These are phyloP conservation scores for Colletotrichum costaricense DNA, from an alignment of 2,329 filamentous ascomycete species.

Conservation along the genomic window DNA sequence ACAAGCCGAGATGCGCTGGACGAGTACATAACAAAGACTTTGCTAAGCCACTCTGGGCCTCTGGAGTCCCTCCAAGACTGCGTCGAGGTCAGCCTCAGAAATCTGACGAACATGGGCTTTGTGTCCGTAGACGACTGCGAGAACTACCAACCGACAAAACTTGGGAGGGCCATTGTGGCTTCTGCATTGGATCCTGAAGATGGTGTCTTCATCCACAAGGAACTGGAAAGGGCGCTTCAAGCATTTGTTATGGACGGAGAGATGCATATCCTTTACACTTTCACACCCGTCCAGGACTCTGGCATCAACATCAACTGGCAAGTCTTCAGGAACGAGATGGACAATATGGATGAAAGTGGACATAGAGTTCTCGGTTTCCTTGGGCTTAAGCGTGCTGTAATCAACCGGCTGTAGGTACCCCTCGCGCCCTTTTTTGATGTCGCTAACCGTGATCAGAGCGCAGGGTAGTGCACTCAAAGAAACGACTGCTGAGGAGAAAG, in stretches of 20 bases:
- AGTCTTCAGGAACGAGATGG: conserved; percentile 77
- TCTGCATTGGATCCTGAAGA: conserved; percentile 81
- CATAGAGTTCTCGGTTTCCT: conserved; percentile 75
- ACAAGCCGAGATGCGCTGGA: conserved; percentile 72
- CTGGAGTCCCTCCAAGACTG: conserved; percentile 60
- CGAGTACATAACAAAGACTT: conserved; percentile 76
- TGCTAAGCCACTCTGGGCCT: conserved; percentile 70
- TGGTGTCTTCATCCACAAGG: conserved; percentile 77
- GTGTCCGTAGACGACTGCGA: conserved; percentile 61
- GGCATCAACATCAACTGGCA: conserved; percentile 75
- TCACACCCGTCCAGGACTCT: conserved; percentile 74
- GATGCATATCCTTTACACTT: conserved; percentile 82
- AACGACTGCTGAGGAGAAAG: conserved; percentile 68
- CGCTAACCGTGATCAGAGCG: conserved; percentile 59
- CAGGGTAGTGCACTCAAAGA: conserved; percentile 75
- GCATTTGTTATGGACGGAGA: conserved; percentile 86
- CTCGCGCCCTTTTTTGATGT: conserved; percentile 1
- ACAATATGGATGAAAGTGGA: conserved; percentile 76
- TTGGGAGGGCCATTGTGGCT: conserved; percentile 78
- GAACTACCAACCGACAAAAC: conserved; percentile 69
- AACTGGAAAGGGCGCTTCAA: conserved; percentile 73
- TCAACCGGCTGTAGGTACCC: conserved; percentile 72
- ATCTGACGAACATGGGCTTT: conserved; percentile 67
- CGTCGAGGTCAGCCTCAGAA: conserved; percentile 68
- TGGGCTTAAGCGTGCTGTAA: conserved; percentile 73